phyloP scores from a whole-genome alignment of 2,329 filamentous ascomycete genomes.

The Stemphylium lycopersici region DNA sequence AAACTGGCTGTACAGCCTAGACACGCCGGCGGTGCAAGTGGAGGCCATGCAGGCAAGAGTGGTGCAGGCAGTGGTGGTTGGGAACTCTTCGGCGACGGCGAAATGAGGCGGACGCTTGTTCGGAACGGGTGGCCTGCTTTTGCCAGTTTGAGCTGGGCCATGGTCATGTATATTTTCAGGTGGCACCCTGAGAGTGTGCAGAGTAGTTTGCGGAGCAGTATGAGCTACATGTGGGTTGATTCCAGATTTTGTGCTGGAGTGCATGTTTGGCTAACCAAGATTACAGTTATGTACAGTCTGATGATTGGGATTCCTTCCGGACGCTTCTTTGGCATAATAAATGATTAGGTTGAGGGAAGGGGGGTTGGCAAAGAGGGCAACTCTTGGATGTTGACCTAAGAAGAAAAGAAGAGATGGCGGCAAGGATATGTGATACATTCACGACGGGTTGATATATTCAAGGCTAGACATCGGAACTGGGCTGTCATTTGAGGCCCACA shows the following conservation, averaged over 20 bases:
- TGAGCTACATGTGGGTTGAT: conserved; percentile 97
- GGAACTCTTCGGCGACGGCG: conserved; percentile 48
- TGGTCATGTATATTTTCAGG: conserved; percentile 94
- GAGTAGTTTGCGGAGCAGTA: conserved; percentile 88
- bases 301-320: conserved; percentile 84
- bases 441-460: too few relatives aligned
- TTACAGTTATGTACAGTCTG: conserved; percentile 73
- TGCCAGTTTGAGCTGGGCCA: conserved; percentile 86
- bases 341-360: conserved; percentile 34
- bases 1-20: conserved; percentile 76
- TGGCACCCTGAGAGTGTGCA: conserved; percentile 92
- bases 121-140: conserved; percentile 89
- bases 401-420: too few relatives aligned
- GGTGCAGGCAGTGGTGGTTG: conserved; percentile 43
- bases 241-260: too few relatives aligned
- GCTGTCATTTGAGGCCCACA: too few relatives aligned
- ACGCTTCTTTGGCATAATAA: conserved; percentile 88
- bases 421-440: too few relatives aligned
- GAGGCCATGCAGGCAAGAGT: conserved; percentile 13
- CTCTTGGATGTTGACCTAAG: too few relatives aligned
- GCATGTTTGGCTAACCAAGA: conserved; percentile 27
- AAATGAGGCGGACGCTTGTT: conserved; percentile 48
- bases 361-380: too few relatives aligned
- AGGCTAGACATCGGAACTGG: too few relatives aligned
- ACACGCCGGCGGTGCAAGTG: conserved; percentile 41